A percentile compares a stretch with the other conserved stretches of the same genome.
These are phyloP conservation scores for Scutellaria baicalensis DNA, from an alignment of 257 asterid species.

Conservation along the genomic window DNA sequence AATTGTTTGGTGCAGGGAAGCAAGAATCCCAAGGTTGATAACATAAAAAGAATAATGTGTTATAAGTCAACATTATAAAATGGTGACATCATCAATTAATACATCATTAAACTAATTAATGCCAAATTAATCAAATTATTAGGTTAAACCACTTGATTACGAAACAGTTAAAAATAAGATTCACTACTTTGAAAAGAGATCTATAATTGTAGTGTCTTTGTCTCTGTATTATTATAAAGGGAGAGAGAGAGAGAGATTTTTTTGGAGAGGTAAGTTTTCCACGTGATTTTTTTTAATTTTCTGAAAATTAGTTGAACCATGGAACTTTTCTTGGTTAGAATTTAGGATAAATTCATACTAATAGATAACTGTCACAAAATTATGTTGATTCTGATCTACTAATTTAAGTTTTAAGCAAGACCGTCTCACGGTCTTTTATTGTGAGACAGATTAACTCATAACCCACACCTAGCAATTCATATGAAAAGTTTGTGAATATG, in stretches of 20 bases:
- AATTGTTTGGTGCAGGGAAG: constrained; percentile 4
- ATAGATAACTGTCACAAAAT: not conserved
- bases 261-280: not conserved
- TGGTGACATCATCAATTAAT: not conserved
- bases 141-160: not conserved
- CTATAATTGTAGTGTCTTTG: not conserved
- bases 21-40: not conserved
- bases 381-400: too few relatives aligned
- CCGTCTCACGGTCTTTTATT: too few relatives aligned
- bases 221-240: not conserved
- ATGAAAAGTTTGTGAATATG: too few relatives aligned
- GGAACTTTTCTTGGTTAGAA: not conserved
- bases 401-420: too few relatives aligned
- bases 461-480: too few relatives aligned
- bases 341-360: not conserved
- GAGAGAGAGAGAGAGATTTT: too few relatives aligned
- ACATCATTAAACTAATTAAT: not conserved
- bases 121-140: not conserved
- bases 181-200: not conserved
- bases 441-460: too few relatives aligned
- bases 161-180: not conserved
- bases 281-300: not conserved
- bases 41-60: too few relatives aligned
- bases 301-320: not conserved
- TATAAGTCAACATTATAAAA: not conserved